phyloP scores from a whole-genome alignment of 768 basidiomycete genomes.

The Auriscalpium vulgare region DNA sequence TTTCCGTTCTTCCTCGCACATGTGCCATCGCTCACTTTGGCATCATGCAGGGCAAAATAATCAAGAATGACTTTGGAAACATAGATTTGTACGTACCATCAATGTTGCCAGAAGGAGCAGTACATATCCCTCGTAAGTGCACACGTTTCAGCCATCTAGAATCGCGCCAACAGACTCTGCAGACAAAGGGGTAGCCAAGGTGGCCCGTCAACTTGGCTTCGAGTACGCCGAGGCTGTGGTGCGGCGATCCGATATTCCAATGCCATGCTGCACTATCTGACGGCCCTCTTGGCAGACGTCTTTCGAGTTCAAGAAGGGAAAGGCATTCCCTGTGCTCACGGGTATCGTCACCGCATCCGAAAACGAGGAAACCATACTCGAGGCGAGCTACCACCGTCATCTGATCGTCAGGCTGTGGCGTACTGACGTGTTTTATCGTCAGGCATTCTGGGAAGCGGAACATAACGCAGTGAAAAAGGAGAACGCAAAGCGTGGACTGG shows the following conservation, averaged over 20 bases:
- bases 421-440: neutral
- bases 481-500: conserved; percentile 65
- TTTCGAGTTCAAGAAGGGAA: conserved; percentile 92
- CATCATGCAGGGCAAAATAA: conserved; percentile 68
- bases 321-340: conserved; percentile 76
- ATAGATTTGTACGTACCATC: conserved; percentile 92
- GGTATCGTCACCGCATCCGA: conserved; percentile 86
- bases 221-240: conserved; percentile 96
- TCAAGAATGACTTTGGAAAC: conserved; percentile 95
- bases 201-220: conserved; percentile 80
- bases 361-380: conserved; percentile 62
- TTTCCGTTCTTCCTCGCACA: conserved; percentile 1
- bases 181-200: conserved; percentile 76
- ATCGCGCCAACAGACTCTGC: neutral
- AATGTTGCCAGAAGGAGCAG: conserved; percentile 87
- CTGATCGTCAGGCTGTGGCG: neutral
- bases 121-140: conserved; percentile 80
- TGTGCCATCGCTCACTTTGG: neutral
- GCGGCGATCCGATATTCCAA: conserved; percentile 23
- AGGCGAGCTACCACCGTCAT: conserved; percentile 37
- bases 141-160: neutral
- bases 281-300: conserved; percentile 52
- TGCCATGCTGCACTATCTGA: conserved; percentile 1
- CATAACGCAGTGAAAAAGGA: conserved; percentile 72
- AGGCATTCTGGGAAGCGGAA: conserved; percentile 86